Percentiles rank a stretch among this genome's conserved stretches.
Evolutionary conservation across 371 early-diverging fungal genomes (phyloP).

Genomic region (Rhizopus sp.): DNA sequence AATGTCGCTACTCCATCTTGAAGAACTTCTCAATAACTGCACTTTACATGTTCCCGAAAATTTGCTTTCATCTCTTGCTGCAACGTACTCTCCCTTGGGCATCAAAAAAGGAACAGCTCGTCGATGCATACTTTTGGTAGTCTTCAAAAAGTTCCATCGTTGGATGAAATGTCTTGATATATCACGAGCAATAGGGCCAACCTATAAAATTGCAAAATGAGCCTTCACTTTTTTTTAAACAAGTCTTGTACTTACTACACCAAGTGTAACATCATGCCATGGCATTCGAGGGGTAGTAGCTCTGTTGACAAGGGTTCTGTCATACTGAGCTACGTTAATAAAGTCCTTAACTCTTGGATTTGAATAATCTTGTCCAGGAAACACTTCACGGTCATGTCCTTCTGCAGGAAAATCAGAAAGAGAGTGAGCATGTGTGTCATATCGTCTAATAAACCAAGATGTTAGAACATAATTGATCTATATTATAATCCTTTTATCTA

Average conservation of each 20-base stretch:
- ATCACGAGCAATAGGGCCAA: slow-evolving; percentile 82
- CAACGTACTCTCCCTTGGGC: slow-evolving; percentile 82
- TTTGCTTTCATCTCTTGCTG: slow-evolving; percentile 66
- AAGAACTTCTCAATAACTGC: slow-evolving; percentile 69
- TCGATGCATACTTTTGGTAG: slow-evolving; percentile 65
- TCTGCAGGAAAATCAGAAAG: slow-evolving; percentile 72
- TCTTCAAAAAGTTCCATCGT: slow-evolving; percentile 90
- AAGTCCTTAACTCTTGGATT: slow-evolving; percentile 94
- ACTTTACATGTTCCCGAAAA: slow-evolving; percentile 70
- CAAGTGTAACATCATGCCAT: slow-evolving; percentile 93
- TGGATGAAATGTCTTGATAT: slow-evolving; percentile 89
- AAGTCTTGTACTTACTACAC: slow-evolving; percentile 43
- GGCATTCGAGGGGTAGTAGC: slow-evolving; percentile 81
- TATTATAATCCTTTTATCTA: background rate
- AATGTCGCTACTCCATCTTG: slow-evolving; percentile 72
- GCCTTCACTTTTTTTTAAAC: background rate
- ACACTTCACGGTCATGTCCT: slow-evolving; percentile 50
- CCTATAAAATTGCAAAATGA: slow-evolving; percentile 20
- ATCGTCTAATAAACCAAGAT: slow-evolving; percentile 58
- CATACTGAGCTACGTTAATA: slow-evolving; percentile 61
- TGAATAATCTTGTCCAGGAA: slow-evolving; percentile 89
- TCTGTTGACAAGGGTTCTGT: slow-evolving; percentile 62
- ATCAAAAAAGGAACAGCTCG: slow-evolving; percentile 68
- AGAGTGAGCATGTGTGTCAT: slow-evolving; percentile 81
- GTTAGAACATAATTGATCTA: background rate